These are phyloP conservation scores for Talaromyces sp. DNA, from an alignment of 2,329 filamentous ascomycete genomes.

Conservation along the genomic window DNA sequence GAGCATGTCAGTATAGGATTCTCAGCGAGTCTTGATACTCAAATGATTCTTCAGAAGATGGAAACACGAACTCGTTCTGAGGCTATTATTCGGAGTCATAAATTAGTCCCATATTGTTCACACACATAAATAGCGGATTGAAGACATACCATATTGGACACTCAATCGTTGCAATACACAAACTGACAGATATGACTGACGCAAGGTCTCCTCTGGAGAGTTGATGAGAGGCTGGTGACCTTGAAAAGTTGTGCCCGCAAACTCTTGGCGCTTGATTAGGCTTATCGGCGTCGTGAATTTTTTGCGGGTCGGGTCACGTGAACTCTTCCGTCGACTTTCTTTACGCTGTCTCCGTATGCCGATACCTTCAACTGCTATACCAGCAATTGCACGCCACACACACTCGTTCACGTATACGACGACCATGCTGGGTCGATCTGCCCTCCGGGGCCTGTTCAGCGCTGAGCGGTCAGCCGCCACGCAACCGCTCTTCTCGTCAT, in stretches of 20 bases:
- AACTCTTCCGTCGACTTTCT: not conserved
- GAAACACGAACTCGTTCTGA: slow-evolving; percentile 40
- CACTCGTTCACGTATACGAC: not conserved
- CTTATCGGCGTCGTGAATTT: not conserved
- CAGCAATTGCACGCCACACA: not conserved
- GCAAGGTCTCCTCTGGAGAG: not conserved
- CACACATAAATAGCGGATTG: not conserved
- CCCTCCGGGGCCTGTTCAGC: slow-evolving; percentile 24
- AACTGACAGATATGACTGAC: not conserved
- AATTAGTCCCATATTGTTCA: not conserved
- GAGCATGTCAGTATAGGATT: slow-evolving; percentile 1
- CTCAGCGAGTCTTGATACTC: not conserved
- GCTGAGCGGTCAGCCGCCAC: slow-evolving; percentile 16
- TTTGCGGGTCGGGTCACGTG: not conserved
- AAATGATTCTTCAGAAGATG: slow-evolving; percentile 10
- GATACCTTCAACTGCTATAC: not conserved
- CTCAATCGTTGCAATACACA: not conserved
- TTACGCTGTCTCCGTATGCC: not conserved
- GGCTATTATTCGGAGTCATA: slow-evolving; percentile 18
- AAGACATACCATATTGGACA: slow-evolving; percentile 6
- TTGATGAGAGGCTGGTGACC: not conserved
- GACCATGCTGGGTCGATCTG: slow-evolving; percentile 34
- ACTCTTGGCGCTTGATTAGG: slow-evolving; percentile 6
- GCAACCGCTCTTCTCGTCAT: slow-evolving; percentile 13
- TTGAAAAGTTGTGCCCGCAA: slow-evolving; percentile 11